phyloP scores from a whole-genome alignment of 2,329 filamentous ascomycete genomes.

The Calonectria hawksworthii region DNA sequence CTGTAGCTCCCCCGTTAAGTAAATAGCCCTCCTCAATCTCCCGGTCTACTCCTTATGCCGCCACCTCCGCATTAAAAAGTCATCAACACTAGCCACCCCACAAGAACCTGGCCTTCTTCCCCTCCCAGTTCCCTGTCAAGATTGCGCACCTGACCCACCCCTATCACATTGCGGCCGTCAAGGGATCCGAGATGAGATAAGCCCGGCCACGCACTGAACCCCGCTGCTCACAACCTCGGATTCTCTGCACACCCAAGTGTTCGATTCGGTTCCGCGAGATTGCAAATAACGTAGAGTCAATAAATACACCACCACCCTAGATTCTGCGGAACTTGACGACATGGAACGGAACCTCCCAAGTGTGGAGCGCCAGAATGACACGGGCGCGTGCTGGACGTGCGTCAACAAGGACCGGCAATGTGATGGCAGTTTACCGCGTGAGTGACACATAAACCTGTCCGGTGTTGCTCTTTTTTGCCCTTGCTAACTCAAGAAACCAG shows the following conservation, averaged over 20 bases:
- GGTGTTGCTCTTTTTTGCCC: too few species aligned
- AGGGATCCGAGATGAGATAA: slow-evolving; percentile 5
- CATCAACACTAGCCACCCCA: slow-evolving; percentile 2
- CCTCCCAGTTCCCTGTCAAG: background rate
- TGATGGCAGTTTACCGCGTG: slow-evolving; percentile 10
- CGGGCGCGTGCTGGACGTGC: slow-evolving; percentile 20
- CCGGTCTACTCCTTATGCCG: background rate
- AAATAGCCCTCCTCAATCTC: background rate
- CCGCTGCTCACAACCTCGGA: background rate
- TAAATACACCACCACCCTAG: background rate
- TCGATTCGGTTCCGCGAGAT: background rate
- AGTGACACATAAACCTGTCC: background rate
- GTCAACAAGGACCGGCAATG: slow-evolving; percentile 1
- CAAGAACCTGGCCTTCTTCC: background rate
- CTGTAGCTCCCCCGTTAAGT: background rate
- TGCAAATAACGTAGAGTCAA: background rate
- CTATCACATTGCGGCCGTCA: slow-evolving; percentile 2
- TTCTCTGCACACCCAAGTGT: background rate
- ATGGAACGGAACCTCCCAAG: slow-evolving; percentile 10
- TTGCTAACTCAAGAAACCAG: background rate
- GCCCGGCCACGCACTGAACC: slow-evolving; percentile 4
- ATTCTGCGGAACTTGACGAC: background rate
- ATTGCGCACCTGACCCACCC: slow-evolving; percentile 10
- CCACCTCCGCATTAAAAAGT: background rate
- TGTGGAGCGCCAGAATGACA: slow-evolving; percentile 9